Evolutionary conservation across 2,329 filamentous ascomycete species (phyloP).

Genomic region (Fusarium caatingaense): DNA sequence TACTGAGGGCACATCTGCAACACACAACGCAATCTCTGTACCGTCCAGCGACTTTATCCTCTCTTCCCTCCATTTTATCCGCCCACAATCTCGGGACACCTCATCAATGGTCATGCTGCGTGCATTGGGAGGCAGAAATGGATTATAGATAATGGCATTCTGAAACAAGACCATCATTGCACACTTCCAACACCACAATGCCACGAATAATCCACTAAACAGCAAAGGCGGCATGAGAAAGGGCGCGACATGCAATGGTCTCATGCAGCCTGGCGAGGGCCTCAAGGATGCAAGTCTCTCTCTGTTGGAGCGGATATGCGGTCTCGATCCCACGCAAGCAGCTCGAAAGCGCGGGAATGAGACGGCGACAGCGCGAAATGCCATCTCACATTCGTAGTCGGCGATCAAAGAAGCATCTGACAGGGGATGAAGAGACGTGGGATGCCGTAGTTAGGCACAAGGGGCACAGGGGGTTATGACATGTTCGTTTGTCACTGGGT

Average conservation of each 20-base stretch:
- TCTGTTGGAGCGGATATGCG: slow-evolving; percentile 26
- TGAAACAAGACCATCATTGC: slow-evolving; percentile 81
- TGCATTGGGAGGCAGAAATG: slow-evolving; percentile 77
- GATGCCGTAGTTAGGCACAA: slow-evolving; percentile 33
- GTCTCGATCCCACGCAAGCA: slow-evolving; percentile 12
- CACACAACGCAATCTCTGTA: slow-evolving; percentile 70
- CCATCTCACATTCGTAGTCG: slow-evolving; percentile 26
- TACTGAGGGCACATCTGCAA: slow-evolving; percentile 56
- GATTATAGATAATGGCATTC: slow-evolving; percentile 86
- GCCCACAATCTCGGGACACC: slow-evolving; percentile 68
- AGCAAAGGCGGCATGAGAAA: slow-evolving; percentile 73
- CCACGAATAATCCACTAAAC: slow-evolving; percentile 73
- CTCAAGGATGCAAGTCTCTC: slow-evolving; percentile 10
- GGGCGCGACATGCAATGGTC: slow-evolving; percentile 49
- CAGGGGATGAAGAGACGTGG: slow-evolving; percentile 30
- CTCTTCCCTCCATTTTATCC: slow-evolving; percentile 75
- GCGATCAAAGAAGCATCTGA: slow-evolving; percentile 21
- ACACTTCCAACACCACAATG: slow-evolving; percentile 75
- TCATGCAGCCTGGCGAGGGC: slow-evolving; percentile 29
- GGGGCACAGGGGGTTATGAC: slow-evolving; percentile 39
- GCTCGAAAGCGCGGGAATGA: slow-evolving; percentile 35
- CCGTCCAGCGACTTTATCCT: slow-evolving; percentile 71
- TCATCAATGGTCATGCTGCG: slow-evolving; percentile 74
- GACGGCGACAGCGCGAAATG: slow-evolving; percentile 41
- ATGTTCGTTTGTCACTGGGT: slow-evolving; percentile 48